A percentile compares a stretch with the other conserved stretches of the same genome.
phyloP scores from a whole-genome alignment of 2,329 filamentous ascomycete genomes.

The Trichophyton rubrum region DNA sequence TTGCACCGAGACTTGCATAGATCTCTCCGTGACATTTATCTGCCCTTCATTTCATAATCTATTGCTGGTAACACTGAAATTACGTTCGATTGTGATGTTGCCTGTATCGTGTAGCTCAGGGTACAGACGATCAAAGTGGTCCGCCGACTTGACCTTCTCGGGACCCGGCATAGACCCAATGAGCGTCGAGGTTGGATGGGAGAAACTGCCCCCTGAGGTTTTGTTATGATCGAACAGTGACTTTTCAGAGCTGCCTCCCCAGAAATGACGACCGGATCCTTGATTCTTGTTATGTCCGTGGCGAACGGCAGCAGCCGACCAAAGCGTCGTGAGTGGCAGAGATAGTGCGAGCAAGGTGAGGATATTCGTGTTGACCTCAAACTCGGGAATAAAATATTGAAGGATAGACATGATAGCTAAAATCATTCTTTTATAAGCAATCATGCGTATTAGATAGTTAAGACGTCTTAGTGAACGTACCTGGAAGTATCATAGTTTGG shows the following conservation, averaged over 20 bases:
- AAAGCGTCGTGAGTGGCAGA: conserved; percentile 54
- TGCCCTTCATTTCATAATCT: conserved; percentile 1
- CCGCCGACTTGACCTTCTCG: conserved; percentile 1
- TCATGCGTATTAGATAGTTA: conserved; percentile 2
- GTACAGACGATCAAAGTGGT: conserved; percentile 12
- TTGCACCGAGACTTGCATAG: neutral
- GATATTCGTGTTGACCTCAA: conserved; percentile 43
- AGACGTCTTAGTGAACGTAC: conserved; percentile 29
- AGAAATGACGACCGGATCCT: conserved; percentile 5
- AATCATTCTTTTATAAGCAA: conserved; percentile 1
- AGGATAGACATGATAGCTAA: conserved; percentile 49
- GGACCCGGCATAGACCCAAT: neutral
- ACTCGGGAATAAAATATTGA: conserved; percentile 40
- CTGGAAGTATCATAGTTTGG: conserved; percentile 53
- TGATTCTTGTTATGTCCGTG: conserved; percentile 11
- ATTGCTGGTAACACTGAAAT: conserved; percentile 11
- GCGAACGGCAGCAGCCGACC: conserved; percentile 40
- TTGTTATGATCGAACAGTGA: neutral
- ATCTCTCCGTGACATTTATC: neutral
- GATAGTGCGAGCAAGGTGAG: conserved; percentile 49
- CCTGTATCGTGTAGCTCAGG: conserved; percentile 8
- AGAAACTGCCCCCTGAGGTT: neutral
- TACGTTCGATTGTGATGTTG: conserved; percentile 10
- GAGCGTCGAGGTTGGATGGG: neutral
- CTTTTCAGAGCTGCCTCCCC: neutral